These are phyloP conservation scores for Microbotryomycetes sp. DNA, from an alignment of 1,284 basidiomycete genomes.

Conservation along the genomic window DNA sequence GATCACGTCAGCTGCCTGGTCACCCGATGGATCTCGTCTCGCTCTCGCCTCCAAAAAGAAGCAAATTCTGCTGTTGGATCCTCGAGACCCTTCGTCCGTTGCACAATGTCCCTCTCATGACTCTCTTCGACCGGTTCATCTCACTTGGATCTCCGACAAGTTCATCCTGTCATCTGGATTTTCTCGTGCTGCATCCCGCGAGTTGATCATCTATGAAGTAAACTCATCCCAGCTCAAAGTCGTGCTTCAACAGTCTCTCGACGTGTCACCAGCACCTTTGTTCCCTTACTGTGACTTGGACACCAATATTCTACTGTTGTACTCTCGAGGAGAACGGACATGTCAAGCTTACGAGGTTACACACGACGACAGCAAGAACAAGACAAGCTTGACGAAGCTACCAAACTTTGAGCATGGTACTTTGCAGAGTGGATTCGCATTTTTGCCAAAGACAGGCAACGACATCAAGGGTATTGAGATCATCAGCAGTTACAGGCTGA, in stretches of 20 bases:
- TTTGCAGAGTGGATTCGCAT: conserved; percentile 45
- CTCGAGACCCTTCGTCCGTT: conserved; percentile 32
- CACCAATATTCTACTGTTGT: conserved; percentile 46
- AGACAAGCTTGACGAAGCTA: conserved; percentile 39
- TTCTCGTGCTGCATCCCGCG: conserved; percentile 44
- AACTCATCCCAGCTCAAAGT: conserved; percentile 22
- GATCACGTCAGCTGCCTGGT: conserved; percentile 44
- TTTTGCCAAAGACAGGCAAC: conserved; percentile 43
- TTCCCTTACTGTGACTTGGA: conserved; percentile 48
- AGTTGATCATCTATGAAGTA: conserved; percentile 43
- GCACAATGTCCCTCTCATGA: conserved; percentile 42
- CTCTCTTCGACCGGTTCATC: conserved; percentile 44
- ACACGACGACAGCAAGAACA: conserved; percentile 22
- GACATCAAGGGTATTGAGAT: conserved; percentile 61
- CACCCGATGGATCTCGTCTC: conserved; percentile 40
- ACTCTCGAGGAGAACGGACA: conserved; percentile 47
- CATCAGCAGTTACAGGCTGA: conserved; percentile 55
- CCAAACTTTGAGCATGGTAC: conserved; percentile 41
- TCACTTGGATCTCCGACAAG: conserved; percentile 44
- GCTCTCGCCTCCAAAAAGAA: conserved; percentile 47
- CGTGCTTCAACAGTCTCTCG: conserved; percentile 41
- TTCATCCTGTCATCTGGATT: conserved; percentile 47
- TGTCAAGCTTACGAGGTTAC: conserved; percentile 46
- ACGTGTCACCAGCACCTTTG: conserved; percentile 47
- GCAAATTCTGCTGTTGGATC: conserved; percentile 44